A percentile compares a stretch with the other conserved stretches of the same genome.
Conservation (phyloP, 176 grass and related monocot genomes). For the Puccinellia tenuiflora region DNA sequence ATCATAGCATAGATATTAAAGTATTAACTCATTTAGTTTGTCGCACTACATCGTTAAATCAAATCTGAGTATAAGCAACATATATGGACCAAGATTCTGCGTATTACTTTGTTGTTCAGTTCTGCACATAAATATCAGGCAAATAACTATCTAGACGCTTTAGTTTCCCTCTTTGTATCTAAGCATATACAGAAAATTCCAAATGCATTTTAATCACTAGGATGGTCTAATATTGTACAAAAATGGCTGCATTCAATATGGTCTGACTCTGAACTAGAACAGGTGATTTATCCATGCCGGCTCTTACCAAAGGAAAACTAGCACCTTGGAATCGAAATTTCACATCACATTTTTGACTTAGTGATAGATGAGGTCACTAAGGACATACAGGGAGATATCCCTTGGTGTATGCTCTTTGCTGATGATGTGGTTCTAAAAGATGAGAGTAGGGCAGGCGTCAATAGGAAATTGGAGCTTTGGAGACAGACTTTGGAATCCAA, state of each 20-base stretch:
- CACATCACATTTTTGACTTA: too few species aligned
- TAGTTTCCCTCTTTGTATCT: background rate
- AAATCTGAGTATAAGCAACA: background rate
- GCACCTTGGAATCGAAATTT: background rate
- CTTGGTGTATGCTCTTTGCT: too few species aligned
- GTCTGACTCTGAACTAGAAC: background rate
- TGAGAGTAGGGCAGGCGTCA: too few species aligned
- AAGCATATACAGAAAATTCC: background rate
- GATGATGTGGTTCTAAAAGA: too few species aligned
- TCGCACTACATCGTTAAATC: background rate
- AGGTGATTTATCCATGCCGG: background rate
- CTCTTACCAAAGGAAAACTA: background rate
- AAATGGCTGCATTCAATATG: background rate
- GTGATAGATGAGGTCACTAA: too few species aligned
- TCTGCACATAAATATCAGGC: conserved; percentile 4
- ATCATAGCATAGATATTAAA: background rate
- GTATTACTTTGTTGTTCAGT: background rate
- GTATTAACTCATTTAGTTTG: background rate
- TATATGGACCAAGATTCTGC: background rate
- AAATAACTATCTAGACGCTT: background rate
- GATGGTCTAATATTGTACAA: background rate
- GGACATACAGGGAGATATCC: too few species aligned
- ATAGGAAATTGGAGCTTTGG: too few species aligned
- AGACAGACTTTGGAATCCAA: too few species aligned
- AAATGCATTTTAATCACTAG: background rate